Evolutionary conservation across 768 basidiomycete species (phyloP).

Genomic region (Mycena amicta): DNA sequence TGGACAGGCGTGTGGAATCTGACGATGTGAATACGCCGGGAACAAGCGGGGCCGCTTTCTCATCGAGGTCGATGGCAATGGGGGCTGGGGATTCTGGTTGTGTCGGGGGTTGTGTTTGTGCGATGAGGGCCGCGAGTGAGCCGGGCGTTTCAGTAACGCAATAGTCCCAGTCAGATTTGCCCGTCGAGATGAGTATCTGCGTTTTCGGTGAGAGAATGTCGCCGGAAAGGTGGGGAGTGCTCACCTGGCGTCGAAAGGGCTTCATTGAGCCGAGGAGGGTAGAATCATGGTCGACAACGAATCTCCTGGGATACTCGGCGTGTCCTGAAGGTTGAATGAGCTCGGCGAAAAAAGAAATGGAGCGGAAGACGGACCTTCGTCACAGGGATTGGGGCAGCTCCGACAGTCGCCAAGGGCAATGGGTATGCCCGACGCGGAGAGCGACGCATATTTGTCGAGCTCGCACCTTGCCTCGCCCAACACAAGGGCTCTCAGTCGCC

Average conservation of each 20-base stretch:
- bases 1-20: constrained; percentile 59
- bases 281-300: constrained; percentile 78
- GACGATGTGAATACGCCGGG: constrained; percentile 62
- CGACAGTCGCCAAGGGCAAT: constrained; percentile 73
- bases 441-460: constrained; percentile 46
- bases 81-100: constrained; percentile 31
- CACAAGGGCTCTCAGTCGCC: constrained; percentile 44
- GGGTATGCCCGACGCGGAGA: constrained; percentile 64
- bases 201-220: too few species aligned
- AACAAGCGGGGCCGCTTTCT: constrained; percentile 35
- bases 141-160: constrained; percentile 74
- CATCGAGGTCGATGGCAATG: constrained; percentile 21
- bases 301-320: constrained; percentile 70
- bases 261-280: constrained; percentile 86
- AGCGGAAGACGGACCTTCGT: constrained; percentile 50
- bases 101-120: constrained; percentile 33
- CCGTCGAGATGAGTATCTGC: constrained; percentile 88
- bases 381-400: constrained; percentile 76
- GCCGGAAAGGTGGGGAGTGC: constrained; percentile 3
- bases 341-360: constrained; percentile 32
- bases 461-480: constrained; percentile 39
- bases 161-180: constrained; percentile 84
- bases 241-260: constrained; percentile 80
- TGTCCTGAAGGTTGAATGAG: constrained; percentile 51
- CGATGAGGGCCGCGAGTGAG: constrained; percentile 64